Conservation (phyloP, 1,284 basidiomycete genomes). For the Marasmius oreades region DNA sequence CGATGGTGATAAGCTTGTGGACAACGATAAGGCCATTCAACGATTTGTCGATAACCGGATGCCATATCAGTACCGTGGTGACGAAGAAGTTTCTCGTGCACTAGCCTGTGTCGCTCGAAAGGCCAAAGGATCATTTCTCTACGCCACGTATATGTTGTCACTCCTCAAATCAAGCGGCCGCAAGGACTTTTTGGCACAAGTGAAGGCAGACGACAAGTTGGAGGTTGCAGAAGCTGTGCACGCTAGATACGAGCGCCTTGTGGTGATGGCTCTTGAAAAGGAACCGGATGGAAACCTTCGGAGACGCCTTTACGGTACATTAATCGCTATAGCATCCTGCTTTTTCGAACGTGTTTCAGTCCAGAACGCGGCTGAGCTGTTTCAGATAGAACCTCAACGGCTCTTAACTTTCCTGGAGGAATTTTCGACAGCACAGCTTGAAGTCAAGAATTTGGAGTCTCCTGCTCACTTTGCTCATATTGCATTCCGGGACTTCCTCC, state of each 20-base stretch:
- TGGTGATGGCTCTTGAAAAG: neutral
- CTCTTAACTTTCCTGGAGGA: neutral
- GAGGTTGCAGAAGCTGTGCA: neutral
- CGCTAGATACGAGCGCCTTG: neutral
- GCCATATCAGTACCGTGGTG: neutral
- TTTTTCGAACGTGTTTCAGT: neutral
- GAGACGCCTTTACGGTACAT: no score
- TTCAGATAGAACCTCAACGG: neutral
- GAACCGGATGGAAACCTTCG: neutral
- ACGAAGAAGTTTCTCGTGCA: neutral
- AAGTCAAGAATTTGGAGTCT: neutral
- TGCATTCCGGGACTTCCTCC: neutral
- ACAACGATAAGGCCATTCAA: neutral
- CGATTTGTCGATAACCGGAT: neutral
- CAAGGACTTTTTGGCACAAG: neutral
- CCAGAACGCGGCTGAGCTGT: neutral
- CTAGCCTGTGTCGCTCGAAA: neutral
- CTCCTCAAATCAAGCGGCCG: neutral
- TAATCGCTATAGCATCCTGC: neutral
- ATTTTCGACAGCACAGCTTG: neutral
- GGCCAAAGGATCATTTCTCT: neutral
- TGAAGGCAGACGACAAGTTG: neutral
- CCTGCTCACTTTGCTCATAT: neutral
- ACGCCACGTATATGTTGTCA: neutral
- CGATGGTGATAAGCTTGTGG: neutral